Base-by-base conservation (phyloP, 2,329 filamentous ascomycete species). In the Talaromyces rugulosus region DNA sequence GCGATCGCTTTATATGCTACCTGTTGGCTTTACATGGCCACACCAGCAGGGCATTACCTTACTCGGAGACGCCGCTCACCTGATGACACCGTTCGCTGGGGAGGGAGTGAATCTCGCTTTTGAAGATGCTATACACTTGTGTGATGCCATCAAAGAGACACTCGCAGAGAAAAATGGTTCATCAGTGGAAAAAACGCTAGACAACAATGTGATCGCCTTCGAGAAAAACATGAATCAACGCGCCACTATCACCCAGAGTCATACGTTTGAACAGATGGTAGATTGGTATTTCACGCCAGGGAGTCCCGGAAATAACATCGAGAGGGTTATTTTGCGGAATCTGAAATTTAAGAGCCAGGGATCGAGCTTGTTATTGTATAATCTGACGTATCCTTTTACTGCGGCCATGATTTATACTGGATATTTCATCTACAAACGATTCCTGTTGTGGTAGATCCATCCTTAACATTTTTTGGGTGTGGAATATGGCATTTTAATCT, bases 71-170 rank as follows among this genome's bases (percentile, higher is more conserved):
- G 66, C 71, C 16, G 67, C 70, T 9, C 70, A 72, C 56, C 51
- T 71, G 8, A 73, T 73, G 70, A 65, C 64, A 4, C 69, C 68
- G 4, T 74, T 72, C 63, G 66, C 68, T n/a, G 71, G 68, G 2
- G 66, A 67, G 30, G 65, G 66, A 12, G 67, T 71, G 9, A 72
- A 71, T 30, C 44, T 62, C 9, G 63, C 63, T 23, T 61, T 64
- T 42, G 54, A 56, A 18, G 63, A 64, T 42, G 63, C 55, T 9
- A 54, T 64, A 28, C 53, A 63, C 36, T 58, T 64, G 27, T 54
- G 53, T 14, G 56, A 61, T 51, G 42, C 56, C 33, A 63, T 64
- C 42, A 56, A 53, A 53, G 4, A 53, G 27, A 30, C 50, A 53
- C 27, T 53, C 16, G 12, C 6, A 30, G 28, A 14, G 3, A 28